Evolutionary conservation across 208 protist species (phyloP).

Genomic region (Trypanosoma avium): DNA sequence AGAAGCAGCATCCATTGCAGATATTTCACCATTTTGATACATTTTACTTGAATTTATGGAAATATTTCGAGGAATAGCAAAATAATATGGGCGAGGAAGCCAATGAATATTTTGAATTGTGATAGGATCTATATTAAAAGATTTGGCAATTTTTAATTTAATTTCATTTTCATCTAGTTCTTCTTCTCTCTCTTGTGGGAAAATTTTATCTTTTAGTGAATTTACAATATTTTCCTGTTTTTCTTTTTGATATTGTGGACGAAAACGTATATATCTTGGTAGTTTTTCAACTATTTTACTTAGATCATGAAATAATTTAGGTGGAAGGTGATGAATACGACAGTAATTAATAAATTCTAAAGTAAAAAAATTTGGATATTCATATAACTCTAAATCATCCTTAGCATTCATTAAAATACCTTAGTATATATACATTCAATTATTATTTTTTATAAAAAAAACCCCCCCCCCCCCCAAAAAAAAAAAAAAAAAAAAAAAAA

Average conservation of each 20-base stretch:
- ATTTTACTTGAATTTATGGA: constrained; percentile 30
- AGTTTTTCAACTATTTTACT: constrained; percentile 7
- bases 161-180: too few relatives aligned
- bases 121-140: constrained; percentile 25
- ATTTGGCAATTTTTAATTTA: too few relatives aligned
- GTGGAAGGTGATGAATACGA: constrained; percentile 36
- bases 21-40: constrained; percentile 42
- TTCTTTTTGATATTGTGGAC: too few relatives aligned
- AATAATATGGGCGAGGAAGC: constrained; percentile 58
- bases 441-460: too few relatives aligned
- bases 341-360: constrained; percentile 53
- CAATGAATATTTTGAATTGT: constrained; percentile 45
- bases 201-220: too few relatives aligned
- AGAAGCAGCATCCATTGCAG: constrained; percentile 86
- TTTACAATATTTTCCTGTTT: too few relatives aligned
- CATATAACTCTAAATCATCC: neutral
- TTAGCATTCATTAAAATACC: neutral
- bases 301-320: constrained; percentile 59
- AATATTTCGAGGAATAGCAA: constrained; percentile 39
- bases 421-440: neutral
- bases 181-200: too few relatives aligned
- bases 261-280: constrained; percentile 64
- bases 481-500: too few relatives aligned
- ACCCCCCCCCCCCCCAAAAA: too few relatives aligned
- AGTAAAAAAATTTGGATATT: constrained; percentile 57